Evolutionary conservation across 225 moss, liverwort and hornwort species (phyloP).

Genomic region (Pseudisothecium myosuroides): DNA sequence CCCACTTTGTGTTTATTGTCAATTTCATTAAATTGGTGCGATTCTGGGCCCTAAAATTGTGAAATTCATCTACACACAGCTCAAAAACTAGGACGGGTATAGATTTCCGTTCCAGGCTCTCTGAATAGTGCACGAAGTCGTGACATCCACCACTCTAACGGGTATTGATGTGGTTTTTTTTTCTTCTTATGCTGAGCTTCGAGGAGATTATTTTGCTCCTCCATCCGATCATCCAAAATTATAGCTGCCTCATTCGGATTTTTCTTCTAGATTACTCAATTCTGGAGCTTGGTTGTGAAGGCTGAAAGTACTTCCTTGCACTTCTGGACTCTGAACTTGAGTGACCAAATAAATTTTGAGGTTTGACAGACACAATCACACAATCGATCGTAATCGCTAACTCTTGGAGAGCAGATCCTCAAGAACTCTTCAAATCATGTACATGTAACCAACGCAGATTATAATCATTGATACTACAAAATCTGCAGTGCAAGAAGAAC

Average conservation of each 20-base stretch:
- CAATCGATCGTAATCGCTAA: background rate
- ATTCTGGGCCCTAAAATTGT: background rate
- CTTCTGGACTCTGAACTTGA: background rate
- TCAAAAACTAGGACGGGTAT: background rate
- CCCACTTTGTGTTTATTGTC: background rate
- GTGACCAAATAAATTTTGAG: background rate
- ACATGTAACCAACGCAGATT: background rate
- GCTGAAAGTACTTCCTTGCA: background rate
- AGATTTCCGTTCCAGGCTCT: background rate
- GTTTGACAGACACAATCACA: background rate
- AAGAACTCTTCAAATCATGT: background rate
- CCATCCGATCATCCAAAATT: background rate
- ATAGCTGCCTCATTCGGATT: background rate
- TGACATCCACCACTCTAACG: background rate
- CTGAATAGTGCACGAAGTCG: background rate
- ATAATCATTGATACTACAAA: background rate
- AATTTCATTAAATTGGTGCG: too few relatives aligned
- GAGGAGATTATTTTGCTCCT: background rate
- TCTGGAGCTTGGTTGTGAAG: background rate
- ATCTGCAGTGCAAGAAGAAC: background rate
- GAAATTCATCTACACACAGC: background rate
- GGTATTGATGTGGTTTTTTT: background rate
- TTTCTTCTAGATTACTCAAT: background rate
- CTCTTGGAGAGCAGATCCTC: background rate
- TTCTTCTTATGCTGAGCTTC: background rate